Evolutionary conservation across 2,329 filamentous ascomycete species (phyloP).

Genomic region (Trichoderma brevicompactum): DNA sequence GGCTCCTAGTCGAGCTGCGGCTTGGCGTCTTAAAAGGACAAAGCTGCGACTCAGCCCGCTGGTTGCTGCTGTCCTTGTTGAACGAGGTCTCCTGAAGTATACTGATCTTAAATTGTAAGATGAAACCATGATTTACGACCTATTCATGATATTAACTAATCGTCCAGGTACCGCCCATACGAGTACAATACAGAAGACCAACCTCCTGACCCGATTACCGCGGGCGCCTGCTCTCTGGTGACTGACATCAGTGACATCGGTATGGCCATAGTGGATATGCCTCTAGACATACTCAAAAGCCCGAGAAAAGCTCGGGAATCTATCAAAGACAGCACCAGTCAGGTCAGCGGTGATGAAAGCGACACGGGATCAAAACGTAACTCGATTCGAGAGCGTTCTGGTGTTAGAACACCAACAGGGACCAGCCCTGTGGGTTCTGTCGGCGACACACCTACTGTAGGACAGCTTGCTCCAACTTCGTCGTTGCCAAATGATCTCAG

Average conservation of each 20-base stretch:
- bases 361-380: slow-evolving; percentile 22
- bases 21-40: slow-evolving; percentile 74
- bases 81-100: slow-evolving; percentile 67
- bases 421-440: background rate
- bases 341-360: slow-evolving; percentile 22
- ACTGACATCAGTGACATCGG: slow-evolving; percentile 80
- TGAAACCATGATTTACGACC: background rate
- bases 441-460: background rate
- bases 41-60: slow-evolving; percentile 71
- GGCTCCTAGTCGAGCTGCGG: slow-evolving; percentile 68
- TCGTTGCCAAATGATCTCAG: background rate
- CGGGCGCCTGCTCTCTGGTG: slow-evolving; percentile 76
- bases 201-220: slow-evolving; percentile 78
- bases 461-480: background rate
- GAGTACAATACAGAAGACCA: slow-evolving; percentile 81
- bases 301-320: slow-evolving; percentile 14
- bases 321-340: slow-evolving; percentile 14
- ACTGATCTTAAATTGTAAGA: slow-evolving; percentile 73
- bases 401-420: background rate
- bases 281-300: slow-evolving; percentile 58
- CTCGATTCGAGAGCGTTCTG: slow-evolving; percentile 23
- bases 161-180: slow-evolving; percentile 50
- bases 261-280: slow-evolving; percentile 80
- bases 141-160: slow-evolving; percentile 26
- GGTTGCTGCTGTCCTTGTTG: slow-evolving; percentile 70